Conservation (phyloP, 1,139 yeast genomes). For the Yamadazyma sp. region DNA sequence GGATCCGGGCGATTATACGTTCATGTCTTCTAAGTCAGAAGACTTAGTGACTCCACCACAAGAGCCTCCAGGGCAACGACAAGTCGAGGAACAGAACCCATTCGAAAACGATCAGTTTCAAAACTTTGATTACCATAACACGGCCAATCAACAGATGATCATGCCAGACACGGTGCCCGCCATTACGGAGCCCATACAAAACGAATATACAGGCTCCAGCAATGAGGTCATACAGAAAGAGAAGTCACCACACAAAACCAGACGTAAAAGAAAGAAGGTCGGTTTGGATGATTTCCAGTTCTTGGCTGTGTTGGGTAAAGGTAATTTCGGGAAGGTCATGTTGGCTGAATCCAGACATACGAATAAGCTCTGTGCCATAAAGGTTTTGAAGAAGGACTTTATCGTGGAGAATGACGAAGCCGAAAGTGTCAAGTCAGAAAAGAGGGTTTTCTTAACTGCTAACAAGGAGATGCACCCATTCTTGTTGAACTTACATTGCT, state of each 20-base stretch:
- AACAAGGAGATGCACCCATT: constrained; percentile 92
- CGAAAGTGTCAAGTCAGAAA: constrained; percentile 90
- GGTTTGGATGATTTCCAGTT: constrained; percentile 95
- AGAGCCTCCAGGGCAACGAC: background rate
- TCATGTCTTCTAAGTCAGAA: constrained; percentile 21
- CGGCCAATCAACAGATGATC: constrained; percentile 13
- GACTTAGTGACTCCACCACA: constrained; percentile 12
- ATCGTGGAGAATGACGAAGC: constrained; percentile 95
- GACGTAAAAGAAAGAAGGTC: constrained; percentile 60
- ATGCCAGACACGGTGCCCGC: constrained; percentile 9
- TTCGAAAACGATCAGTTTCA: constrained; percentile 21
- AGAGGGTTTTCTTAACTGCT: constrained; percentile 87
- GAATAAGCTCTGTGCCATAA: constrained; percentile 82
- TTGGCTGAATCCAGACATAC: constrained; percentile 88
- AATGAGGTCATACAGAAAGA: background rate
- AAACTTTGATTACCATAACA: constrained; percentile 34
- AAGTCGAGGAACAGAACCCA: constrained; percentile 11
- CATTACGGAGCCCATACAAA: constrained; percentile 7
- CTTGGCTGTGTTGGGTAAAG: constrained; percentile 92
- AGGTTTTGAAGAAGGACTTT: constrained; percentile 91
- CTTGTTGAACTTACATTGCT: constrained; percentile 84
- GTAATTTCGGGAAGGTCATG: constrained; percentile 97
- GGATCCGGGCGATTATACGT: constrained; percentile 22
- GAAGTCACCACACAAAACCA: constrained; percentile 15
- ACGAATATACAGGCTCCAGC: background rate